These are phyloP conservation scores for Penicillium manginii DNA, from an alignment of 495 filamentous ascomycete genomes.

Conservation along the genomic window DNA sequence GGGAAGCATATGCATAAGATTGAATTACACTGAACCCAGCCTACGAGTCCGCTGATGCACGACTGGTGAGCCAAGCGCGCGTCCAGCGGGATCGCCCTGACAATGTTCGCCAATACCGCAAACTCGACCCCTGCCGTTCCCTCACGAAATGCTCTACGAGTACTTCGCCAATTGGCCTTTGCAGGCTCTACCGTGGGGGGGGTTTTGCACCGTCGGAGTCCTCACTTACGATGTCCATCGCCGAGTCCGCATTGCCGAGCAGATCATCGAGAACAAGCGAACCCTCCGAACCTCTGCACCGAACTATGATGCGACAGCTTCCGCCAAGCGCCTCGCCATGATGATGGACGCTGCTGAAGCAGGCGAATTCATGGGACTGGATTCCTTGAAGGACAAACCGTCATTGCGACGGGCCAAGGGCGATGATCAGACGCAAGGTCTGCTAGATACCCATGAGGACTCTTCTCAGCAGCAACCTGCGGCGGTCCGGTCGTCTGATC, in stretches of 20 bases:
- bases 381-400: slow-evolving; percentile 39
- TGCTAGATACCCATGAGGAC: not conserved
- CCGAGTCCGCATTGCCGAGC: slow-evolving; percentile 44
- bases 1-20: not conserved
- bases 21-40: not conserved
- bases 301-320: slow-evolving; percentile 48
- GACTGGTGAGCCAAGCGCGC: slow-evolving; percentile 28
- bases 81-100: slow-evolving; percentile 31
- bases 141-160: slow-evolving; percentile 51
- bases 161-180: slow-evolving; percentile 47
- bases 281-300: slow-evolving; percentile 48
- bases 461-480: not conserved
- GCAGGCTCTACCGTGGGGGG: slow-evolving; percentile 45
- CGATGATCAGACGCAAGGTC: not conserved
- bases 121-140: slow-evolving; percentile 39
- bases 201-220: slow-evolving; percentile 45
- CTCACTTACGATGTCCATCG: slow-evolving; percentile 50
- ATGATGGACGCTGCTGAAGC: slow-evolving; percentile 51
- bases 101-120: slow-evolving; percentile 41
- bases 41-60: slow-evolving; percentile 21
- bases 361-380: slow-evolving; percentile 44
- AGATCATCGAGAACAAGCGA: slow-evolving; percentile 50
- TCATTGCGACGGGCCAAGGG: slow-evolving; percentile 16
- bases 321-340: slow-evolving; percentile 40
- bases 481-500: not conserved